phyloP scores from a whole-genome alignment of 306 rosid species.

The Ochetophila trinervis region DNA sequence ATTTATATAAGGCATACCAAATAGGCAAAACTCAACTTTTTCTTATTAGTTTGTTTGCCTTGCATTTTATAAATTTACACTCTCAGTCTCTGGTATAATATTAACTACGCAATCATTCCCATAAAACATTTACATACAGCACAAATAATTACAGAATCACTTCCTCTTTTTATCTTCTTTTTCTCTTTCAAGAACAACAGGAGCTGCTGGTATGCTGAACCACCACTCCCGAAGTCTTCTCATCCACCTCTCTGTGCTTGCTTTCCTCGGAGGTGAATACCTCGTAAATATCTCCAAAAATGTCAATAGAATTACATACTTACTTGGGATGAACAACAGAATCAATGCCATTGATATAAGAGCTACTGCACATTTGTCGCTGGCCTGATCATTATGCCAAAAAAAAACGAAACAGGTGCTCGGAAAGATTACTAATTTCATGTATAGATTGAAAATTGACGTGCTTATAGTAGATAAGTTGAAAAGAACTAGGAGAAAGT shows the following conservation, averaged over 20 bases:
- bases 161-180: slow-evolving; percentile 81
- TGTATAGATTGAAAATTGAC: background rate
- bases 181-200: slow-evolving; percentile 78
- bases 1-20: too few relatives aligned
- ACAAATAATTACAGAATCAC: slow-evolving; percentile 33
- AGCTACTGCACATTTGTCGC: slow-evolving; percentile 57
- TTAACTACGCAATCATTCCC: background rate
- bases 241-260: slow-evolving; percentile 72
- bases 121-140: slow-evolving; percentile 22
- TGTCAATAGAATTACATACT: slow-evolving; percentile 47
- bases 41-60: too few relatives aligned
- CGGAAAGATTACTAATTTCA: background rate
- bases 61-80: too few relatives aligned
- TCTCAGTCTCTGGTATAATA: too few relatives aligned
- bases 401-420: slow-evolving; percentile 9
- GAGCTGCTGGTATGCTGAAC: slow-evolving; percentile 99
- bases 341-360: slow-evolving; percentile 49
- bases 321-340: slow-evolving; percentile 60
- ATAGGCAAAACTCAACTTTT: too few relatives aligned
- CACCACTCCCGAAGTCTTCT: slow-evolving; percentile 96
- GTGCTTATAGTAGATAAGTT: background rate
- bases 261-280: slow-evolving; percentile 70
- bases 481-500: background rate
- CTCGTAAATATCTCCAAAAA: slow-evolving; percentile 71
- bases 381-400: slow-evolving; percentile 60